Percentiles rank a stretch among this genome's conserved stretches.
Conservation (phyloP, 768 basidiomycete genomes). For the Saitozyma podzolica region DNA sequence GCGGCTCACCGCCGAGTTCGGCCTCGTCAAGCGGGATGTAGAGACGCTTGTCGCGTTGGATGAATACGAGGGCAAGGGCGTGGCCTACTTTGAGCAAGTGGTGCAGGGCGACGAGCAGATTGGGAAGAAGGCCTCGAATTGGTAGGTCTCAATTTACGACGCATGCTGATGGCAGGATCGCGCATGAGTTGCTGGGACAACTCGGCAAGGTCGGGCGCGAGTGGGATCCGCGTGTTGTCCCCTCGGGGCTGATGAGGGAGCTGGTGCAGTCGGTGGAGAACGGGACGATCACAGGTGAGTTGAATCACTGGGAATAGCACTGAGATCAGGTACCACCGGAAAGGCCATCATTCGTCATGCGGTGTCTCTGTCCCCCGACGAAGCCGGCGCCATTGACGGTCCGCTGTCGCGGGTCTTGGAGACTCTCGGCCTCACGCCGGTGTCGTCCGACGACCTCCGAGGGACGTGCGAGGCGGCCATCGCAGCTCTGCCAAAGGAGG, state of each 20-base stretch:
- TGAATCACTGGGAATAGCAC: background rate
- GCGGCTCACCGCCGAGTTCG: constrained; percentile 60
- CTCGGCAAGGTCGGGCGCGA: constrained; percentile 62
- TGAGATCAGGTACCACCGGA: constrained; percentile 67
- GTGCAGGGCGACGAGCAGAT: constrained; percentile 57
- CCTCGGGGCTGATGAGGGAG: constrained; percentile 67
- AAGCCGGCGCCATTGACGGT: constrained; percentile 51
- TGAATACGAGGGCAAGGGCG: constrained; percentile 62
- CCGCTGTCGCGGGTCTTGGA: constrained; percentile 14
- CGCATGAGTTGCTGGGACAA: constrained; percentile 81
- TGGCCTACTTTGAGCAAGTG: constrained; percentile 80
- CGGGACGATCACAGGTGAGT: constrained; percentile 68
- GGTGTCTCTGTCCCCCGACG: background rate
- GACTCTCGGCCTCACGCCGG: constrained; percentile 16
- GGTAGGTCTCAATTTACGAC: constrained; percentile 58
- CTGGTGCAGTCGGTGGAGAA: constrained; percentile 73
- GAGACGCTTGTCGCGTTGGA: constrained; percentile 74
- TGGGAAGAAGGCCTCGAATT: constrained; percentile 76
- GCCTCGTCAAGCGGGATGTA: constrained; percentile 65
- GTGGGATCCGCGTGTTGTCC: constrained; percentile 64
- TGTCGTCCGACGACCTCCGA: constrained; percentile 37
- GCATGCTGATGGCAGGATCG: constrained; percentile 63
- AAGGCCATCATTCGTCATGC: constrained; percentile 74
- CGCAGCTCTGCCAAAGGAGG: constrained; percentile 65
- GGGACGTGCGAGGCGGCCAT: constrained; percentile 68